A percentile compares a stretch with the other conserved stretches of the same genome.
Evolutionary conservation across 345 rosid species (phyloP).

Genomic region (Eucalyptus grandis): DNA sequence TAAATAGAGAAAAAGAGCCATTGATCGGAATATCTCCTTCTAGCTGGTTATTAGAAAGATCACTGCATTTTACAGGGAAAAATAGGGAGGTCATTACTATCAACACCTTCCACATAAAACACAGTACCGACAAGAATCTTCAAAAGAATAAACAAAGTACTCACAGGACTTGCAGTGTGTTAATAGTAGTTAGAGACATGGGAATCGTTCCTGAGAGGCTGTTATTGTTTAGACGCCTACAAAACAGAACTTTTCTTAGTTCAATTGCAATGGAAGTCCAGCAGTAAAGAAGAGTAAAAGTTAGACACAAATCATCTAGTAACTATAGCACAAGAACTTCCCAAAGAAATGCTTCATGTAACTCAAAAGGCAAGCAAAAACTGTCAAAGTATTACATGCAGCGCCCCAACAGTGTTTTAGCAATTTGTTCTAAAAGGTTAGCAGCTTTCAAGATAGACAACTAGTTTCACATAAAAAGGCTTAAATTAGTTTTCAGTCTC

Average conservation of each 20-base stretch:
- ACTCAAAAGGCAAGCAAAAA: not conserved
- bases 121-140: not conserved
- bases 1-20: slow-evolving; percentile 78
- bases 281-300: not conserved
- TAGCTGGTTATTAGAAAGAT: slow-evolving; percentile 67
- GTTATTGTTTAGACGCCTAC: slow-evolving; percentile 12
- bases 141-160: not conserved
- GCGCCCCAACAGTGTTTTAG: not conserved
- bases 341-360: not conserved
- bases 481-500: not conserved
- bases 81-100: not conserved
- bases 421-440: not conserved
- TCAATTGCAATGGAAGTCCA: not conserved
- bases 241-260: not conserved
- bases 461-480: not conserved
- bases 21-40: slow-evolving; percentile 55
- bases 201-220: not conserved
- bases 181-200: not conserved
- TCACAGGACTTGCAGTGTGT: slow-evolving; percentile 10
- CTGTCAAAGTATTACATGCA: not conserved
- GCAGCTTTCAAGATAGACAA: not conserved
- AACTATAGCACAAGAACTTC: not conserved
- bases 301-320: not conserved
- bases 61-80: slow-evolving; percentile 32
- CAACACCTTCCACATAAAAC: not conserved